Evolutionary conservation across 2,329 filamentous ascomycete genomes (phyloP), one percentile per base, ranked within the genome.

Genomic region (Aspergillus sp.): DNA sequence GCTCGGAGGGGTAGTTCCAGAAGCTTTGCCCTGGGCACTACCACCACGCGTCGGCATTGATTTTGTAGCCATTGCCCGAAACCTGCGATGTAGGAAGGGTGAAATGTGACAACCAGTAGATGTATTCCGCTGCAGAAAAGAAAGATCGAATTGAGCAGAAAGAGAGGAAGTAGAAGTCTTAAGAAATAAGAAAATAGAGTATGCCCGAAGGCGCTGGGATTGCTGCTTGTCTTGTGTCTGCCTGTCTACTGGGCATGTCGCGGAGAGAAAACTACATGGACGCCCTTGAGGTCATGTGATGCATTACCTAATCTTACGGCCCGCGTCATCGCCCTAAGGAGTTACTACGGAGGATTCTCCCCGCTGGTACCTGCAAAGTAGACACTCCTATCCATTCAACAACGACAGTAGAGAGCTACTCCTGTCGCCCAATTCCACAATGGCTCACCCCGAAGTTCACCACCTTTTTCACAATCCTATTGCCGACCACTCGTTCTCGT

Each of bases 401-500:
- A 39, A 33, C 43, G 86, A 79, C 93, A 96, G 93, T 97, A 85
- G 93, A 97, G 93, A 94, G 88, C 81, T 87, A 75, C 88, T 94
- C 88, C 88, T 93, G 88, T 86, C 83, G 76, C 73, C 48, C 48
- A 43, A 43, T 19, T 48, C 39, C 67, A 77, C 45, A 50, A 97
- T 97, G 91, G 77, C 87, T 46, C 69, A 84, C 50, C 88, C 90
- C 55, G 88, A 97, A 77, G 86, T 94, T 49, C 88, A 97, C 73
- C 90, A 97, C 64, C 85, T 98, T 56, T 98, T 98, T 75, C 89
- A 97, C 74, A 82, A 85, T 59, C 89, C 91, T 52, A 96, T 98
- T 64, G 88, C 88, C 57, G 93, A 98, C 76, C 93, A 98, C 72
- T 96, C 91, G 48, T 98, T 98, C 80, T 95, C 90, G 55, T 83